Base-by-base conservation (phyloP, 208 protist species). In the Leishmania lainsoni region DNA sequence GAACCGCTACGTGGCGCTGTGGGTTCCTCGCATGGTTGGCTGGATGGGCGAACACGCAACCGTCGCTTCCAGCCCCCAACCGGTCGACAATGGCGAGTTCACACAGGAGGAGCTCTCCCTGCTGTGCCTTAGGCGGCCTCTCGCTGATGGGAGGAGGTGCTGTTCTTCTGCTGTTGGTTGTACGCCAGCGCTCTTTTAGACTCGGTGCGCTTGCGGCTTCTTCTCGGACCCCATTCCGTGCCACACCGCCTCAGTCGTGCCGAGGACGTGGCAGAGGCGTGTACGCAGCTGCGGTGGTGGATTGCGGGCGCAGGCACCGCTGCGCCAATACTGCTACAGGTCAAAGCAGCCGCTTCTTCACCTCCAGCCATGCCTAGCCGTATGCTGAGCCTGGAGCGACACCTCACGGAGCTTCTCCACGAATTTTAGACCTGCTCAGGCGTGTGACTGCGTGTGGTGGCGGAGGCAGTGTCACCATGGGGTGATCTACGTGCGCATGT, bases 21-120 rank as follows among this genome's bases (percentile, higher is more conserved):
- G 84, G 84, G 78, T 87, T 66, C 80, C 84, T 35, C 84, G 75
- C 20, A 59, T 83, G 14, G 77, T 87, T 42, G 80, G 84, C 14
- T 80, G 79, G 79, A 56, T 78, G 29, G 78, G 63, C 39, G 77
- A 81, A 48, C 84, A 83, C 72, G 48, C 69, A 49, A 54, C 54
- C 29, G 52, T 9, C 5, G 35, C 76, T 3, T 20, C 54, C n/a
- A n/a, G 51, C 29, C 79, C 76, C 17, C 79, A 69, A 29, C 39
- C 68, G 0, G n/a, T 87, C 10, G 22, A 22, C 16, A 79, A 80
- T 58, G 56, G 51, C 42, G 82, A 56, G 54, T 75, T 79, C 22
- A 61, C 77, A 3, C 35, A 22, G 6, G 78, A 73, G 35, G 82
- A 86, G n/a, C 20, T 75, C 20, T 68, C 78, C 2, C 56, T 69